Percentiles rank a stretch among this genome's conserved stretches.
Conservation (phyloP, 352 stramenopile species). For the Phytophthora colocasiae region DNA sequence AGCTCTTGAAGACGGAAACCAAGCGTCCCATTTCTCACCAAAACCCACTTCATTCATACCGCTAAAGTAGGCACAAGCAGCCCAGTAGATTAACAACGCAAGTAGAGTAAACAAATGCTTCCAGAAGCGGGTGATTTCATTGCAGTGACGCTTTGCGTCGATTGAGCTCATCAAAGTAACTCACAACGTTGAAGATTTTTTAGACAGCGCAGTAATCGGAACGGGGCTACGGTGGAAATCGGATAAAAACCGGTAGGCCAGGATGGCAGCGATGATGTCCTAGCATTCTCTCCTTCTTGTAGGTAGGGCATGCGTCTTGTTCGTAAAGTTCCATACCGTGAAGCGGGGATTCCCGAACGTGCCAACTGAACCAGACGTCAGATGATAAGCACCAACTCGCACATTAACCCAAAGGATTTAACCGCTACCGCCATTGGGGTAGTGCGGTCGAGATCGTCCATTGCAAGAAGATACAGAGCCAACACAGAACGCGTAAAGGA, state of each 20-base stretch:
- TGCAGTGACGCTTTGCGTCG: slow-evolving; percentile 59
- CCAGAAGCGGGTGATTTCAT: slow-evolving; percentile 62
- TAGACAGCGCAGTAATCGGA: slow-evolving; percentile 48
- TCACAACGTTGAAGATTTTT: slow-evolving; percentile 63
- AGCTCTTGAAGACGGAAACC: slow-evolving; percentile 51
- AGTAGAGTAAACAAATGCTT: slow-evolving; percentile 64
- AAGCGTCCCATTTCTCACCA: slow-evolving; percentile 56
- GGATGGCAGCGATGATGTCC: slow-evolving; percentile 49
- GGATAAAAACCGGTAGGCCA: slow-evolving; percentile 48
- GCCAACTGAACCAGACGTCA: slow-evolving; percentile 66
- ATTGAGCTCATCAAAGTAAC: slow-evolving; percentile 68
- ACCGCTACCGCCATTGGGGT: slow-evolving; percentile 14
- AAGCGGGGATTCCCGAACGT: slow-evolving; percentile 38
- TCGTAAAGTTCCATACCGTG: slow-evolving; percentile 71
- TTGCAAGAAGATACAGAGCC: slow-evolving; percentile 53
- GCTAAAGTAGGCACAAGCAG: slow-evolving; percentile 58
- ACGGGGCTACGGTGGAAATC: slow-evolving; percentile 35
- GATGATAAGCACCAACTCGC: slow-evolving; percentile 51
- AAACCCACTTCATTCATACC: slow-evolving; percentile 52
- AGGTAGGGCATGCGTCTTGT: slow-evolving; percentile 40
- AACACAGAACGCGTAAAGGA: slow-evolving; percentile 52
- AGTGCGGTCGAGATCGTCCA: slow-evolving; percentile 41
- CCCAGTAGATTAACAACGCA: slow-evolving; percentile 69
- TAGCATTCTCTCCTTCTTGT: slow-evolving; percentile 51
- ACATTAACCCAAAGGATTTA: slow-evolving; percentile 36